These are phyloP conservation scores for Trichoderma sp. DNA, from an alignment of 2,329 filamentous ascomycete genomes.

Conservation along the genomic window DNA sequence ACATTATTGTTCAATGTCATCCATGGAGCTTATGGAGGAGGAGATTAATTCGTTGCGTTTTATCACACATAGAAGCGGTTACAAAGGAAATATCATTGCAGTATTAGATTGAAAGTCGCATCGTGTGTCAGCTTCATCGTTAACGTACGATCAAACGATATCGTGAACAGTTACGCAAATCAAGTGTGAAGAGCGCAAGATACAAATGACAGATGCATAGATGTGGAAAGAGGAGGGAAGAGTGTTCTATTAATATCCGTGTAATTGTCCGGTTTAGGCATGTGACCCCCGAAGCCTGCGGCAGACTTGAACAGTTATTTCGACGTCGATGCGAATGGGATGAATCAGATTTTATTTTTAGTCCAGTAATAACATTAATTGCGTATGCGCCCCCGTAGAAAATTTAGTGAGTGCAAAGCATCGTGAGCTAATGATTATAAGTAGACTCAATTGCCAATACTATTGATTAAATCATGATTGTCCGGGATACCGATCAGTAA, in stretches of 20 bases:
- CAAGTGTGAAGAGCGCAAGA: not conserved
- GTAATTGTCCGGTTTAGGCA: not conserved
- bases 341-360: no score
- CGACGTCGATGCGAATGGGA: no score
- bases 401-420: no score
- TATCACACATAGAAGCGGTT: not conserved
- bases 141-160: not conserved
- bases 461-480: no score
- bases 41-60: not conserved
- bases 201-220: no score
- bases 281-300: not conserved
- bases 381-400: no score
- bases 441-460: no score
- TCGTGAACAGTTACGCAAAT: not conserved
- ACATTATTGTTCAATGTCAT: not conserved
- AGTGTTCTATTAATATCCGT: not conserved
- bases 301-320: no score
- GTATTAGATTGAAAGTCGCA: not conserved
- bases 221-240: not conserved
- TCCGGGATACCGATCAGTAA: no score
- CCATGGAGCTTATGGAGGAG: not conserved
- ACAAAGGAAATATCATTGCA: not conserved
- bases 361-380: no score
- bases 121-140: not conserved
- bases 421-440: no score